phyloP scores from a whole-genome alignment of 345 rosid genomes.

The Barbarea vulgaris region DNA sequence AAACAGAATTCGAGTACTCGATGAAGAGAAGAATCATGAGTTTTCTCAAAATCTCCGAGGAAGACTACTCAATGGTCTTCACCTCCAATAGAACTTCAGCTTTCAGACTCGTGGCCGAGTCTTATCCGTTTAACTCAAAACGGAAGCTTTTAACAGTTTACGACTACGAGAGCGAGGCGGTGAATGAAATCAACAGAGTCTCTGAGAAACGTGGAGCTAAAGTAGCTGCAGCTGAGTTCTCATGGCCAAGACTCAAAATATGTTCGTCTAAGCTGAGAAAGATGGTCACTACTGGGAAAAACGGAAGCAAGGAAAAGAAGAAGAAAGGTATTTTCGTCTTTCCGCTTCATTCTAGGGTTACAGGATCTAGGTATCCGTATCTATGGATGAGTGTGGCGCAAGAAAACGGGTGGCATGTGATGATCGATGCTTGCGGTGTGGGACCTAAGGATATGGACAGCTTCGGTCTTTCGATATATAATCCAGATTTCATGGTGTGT shows the following conservation, averaged over 20 bases:
- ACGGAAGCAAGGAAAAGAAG: slow-evolving; percentile 49
- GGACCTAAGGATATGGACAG: slow-evolving; percentile 97
- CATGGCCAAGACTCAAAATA: slow-evolving; percentile 87
- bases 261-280: slow-evolving; percentile 64
- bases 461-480: slow-evolving; percentile 83
- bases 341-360: slow-evolving; percentile 85
- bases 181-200: slow-evolving; percentile 61
- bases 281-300: slow-evolving; percentile 60
- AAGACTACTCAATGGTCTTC: slow-evolving; percentile 83
- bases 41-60: slow-evolving; percentile 73
- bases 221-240: slow-evolving; percentile 77
- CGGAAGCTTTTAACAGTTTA: slow-evolving; percentile 75
- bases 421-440: slow-evolving; percentile 90
- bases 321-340: slow-evolving; percentile 82
- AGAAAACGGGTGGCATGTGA: slow-evolving; percentile 89
- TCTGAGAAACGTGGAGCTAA: slow-evolving; percentile 78
- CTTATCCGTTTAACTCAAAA: slow-evolving; percentile 74
- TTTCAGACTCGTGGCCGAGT: slow-evolving; percentile 82
- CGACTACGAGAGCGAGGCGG: slow-evolving; percentile 88
- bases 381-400: slow-evolving; percentile 87
- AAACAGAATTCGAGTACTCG: slow-evolving; percentile 62
- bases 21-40: slow-evolving; percentile 78
- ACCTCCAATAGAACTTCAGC: slow-evolving; percentile 92
- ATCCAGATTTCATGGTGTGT: slow-evolving; percentile 83
- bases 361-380: slow-evolving; percentile 88